Evolutionary conservation across 805 yeast species (phyloP).

Genomic region (Pichia ethanolica): DNA sequence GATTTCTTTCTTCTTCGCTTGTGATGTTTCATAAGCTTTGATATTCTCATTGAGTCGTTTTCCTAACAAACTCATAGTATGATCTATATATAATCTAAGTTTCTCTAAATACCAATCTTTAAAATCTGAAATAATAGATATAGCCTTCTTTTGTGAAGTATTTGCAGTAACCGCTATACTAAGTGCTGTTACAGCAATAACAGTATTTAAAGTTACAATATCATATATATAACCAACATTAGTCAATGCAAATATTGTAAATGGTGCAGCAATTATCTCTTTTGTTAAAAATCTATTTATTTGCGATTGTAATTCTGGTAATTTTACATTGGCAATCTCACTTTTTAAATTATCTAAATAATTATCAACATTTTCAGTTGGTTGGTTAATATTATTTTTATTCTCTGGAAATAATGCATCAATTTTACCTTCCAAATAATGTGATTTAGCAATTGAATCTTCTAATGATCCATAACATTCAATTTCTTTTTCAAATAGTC

Average conservation of each 20-base stretch:
- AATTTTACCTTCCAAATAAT: conserved; percentile 27
- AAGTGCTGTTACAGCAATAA: conserved; percentile 22
- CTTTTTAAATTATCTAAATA: not conserved
- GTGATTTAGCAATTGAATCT: conserved; percentile 20
- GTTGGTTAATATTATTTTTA: not conserved
- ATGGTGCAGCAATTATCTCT: conserved; percentile 20
- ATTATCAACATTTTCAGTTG: not conserved
- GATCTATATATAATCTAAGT: conserved; percentile 22
- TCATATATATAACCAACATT: conserved; percentile 23
- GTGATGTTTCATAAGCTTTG: conserved; percentile 10
- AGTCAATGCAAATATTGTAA: conserved; percentile 21
- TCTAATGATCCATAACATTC: conserved; percentile 26
- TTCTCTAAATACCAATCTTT: conserved; percentile 21
- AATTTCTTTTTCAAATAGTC: conserved; percentile 19
- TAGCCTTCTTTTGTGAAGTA: conserved; percentile 19
- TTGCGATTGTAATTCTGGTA: conserved; percentile 23
- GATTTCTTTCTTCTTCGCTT: conserved; percentile 8
- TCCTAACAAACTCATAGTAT: conserved; percentile 15
- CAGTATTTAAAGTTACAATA: conserved; percentile 22
- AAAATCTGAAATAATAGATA: conserved; percentile 14
- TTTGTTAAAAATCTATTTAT: conserved; percentile 19
- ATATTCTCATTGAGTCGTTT: conserved; percentile 14
- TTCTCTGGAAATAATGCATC: conserved; percentile 18
- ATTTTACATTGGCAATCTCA: conserved; percentile 11
- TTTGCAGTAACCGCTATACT: conserved; percentile 24